These are phyloP conservation scores for Tephrocybe sp. DNA, from an alignment of 768 basidiomycete species.

Conservation along the genomic window DNA sequence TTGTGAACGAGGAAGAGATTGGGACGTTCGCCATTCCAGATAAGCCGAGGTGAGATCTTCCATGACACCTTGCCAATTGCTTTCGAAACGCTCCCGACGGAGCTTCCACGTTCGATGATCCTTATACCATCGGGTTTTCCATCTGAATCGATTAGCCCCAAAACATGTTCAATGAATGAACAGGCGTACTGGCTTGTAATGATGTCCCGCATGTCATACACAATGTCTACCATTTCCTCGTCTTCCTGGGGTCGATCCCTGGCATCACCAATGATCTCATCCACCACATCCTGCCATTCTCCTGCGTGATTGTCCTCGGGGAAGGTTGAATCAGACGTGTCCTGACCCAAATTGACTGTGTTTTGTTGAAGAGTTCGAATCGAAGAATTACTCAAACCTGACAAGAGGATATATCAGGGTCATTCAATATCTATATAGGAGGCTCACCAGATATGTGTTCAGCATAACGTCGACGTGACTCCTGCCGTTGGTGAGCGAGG, in stretches of 20 bases:
- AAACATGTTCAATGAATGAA: too few relatives aligned
- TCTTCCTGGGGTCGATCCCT: background rate
- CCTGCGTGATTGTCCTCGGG: too few relatives aligned
- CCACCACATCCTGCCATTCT: background rate
- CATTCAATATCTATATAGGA: background rate
- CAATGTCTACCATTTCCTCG: background rate
- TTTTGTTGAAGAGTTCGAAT: too few relatives aligned
- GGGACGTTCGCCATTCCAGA: background rate
- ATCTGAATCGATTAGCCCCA: background rate
- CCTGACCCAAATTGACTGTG: background rate
- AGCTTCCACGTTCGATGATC: conserved; percentile 12
- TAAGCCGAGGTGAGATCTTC: background rate
- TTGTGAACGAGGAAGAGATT: too few relatives aligned
- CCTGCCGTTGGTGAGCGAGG: background rate
- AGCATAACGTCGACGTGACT: background rate
- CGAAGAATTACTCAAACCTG: background rate
- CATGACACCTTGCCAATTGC: conserved; percentile 11
- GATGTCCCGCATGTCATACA: background rate
- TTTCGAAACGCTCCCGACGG: background rate
- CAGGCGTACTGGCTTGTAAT: background rate
- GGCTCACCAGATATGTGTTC: background rate
- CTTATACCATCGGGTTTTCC: conserved; percentile 5
- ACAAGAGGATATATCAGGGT: too few relatives aligned
- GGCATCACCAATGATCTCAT: background rate
- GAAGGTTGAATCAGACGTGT: too few relatives aligned